Base-by-base conservation (phyloP, 1,139 yeast genomes). In the Saccharomyces hybrid region DNA sequence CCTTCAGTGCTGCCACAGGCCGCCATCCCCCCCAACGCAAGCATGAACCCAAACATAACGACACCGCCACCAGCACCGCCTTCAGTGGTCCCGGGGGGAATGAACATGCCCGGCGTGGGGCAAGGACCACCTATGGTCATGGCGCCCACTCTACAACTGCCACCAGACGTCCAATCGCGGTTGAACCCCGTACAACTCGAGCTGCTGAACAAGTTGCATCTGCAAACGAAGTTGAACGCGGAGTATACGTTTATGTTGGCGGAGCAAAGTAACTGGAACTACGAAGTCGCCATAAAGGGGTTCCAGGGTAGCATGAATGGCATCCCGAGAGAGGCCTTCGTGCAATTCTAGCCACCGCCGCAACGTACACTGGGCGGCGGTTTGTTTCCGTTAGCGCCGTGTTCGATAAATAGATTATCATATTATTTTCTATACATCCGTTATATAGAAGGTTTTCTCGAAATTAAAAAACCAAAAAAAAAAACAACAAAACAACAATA, bases 191-290 rank as follows among this genome's bases (percentile, higher is more conserved):
- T 73, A 0, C 96, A 89, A 67, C 83, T 85, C 60, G 86, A 84
- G 58, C 72, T 88, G 8, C 77, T 88, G 26, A 78, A 80, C 27
- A 83, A 80, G 63, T 74, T 93, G 28, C 80, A 86, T 71, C 71
- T 79, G 50, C 90, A 87, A 61, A 93, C 98, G 0, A 82, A 84
- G 55, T 74, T 93, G 60, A 90, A 81, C 62, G 76, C 88, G 27
- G 87, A 87, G 63, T 93, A 84, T 69, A 88, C 95, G 1, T 73
- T 84, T 38, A 82, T 91, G 89, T 78, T 95, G 52, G 86, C 93
- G 54, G 91, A 90, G 66, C 96, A 90, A 69, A 89, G 96, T 64
- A 78, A 81, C 55, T 91, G 96, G 91, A 86, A 88, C 70, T 84
- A 81, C 63, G 83, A 81, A 51, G 79, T 75, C 56, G 91, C 96